Conservation (phyloP, 306 rosid genomes). For the Comarum palustre region DNA sequence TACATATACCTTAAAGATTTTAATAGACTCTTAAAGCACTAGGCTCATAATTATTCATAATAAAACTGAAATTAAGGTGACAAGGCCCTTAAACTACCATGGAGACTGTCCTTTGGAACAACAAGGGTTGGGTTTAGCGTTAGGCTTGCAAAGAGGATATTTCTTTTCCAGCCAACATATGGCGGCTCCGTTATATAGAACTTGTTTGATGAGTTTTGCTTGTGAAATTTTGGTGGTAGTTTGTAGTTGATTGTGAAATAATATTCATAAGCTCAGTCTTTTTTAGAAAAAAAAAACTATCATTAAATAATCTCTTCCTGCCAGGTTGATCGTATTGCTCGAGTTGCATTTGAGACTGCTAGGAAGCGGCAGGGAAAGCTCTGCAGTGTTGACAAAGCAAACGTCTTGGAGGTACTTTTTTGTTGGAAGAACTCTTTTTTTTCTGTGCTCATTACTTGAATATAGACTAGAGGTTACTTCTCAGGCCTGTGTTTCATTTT, state of each 20-base stretch:
- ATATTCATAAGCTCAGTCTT: not conserved
- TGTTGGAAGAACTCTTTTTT: not conserved
- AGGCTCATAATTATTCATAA: too few species aligned
- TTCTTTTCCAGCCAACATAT: too few species aligned
- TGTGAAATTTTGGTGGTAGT: not conserved
- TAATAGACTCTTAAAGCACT: too few species aligned
- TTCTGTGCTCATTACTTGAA: not conserved
- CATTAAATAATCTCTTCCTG: constrained; percentile 21
- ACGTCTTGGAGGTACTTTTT: constrained; percentile 77
- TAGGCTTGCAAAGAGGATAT: too few species aligned
- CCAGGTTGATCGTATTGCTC: constrained; percentile 89
- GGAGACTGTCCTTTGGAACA: too few species aligned
- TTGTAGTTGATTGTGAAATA: not conserved
- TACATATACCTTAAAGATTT: too few species aligned
- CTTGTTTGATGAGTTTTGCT: not conserved
- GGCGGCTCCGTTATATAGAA: not conserved
- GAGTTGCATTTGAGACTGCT: constrained; percentile 83
- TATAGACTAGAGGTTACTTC: not conserved
- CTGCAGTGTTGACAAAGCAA: constrained; percentile 94
- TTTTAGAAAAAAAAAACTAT: not conserved
- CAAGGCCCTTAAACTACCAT: too few species aligned
- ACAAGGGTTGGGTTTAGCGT: too few species aligned
- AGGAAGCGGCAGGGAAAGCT: constrained; percentile 67
- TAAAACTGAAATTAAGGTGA: too few species aligned
- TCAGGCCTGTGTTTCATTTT: not conserved